Evolutionary conservation across 1,284 basidiomycete genomes (phyloP).

Genomic region (Ganoderma sinense): DNA sequence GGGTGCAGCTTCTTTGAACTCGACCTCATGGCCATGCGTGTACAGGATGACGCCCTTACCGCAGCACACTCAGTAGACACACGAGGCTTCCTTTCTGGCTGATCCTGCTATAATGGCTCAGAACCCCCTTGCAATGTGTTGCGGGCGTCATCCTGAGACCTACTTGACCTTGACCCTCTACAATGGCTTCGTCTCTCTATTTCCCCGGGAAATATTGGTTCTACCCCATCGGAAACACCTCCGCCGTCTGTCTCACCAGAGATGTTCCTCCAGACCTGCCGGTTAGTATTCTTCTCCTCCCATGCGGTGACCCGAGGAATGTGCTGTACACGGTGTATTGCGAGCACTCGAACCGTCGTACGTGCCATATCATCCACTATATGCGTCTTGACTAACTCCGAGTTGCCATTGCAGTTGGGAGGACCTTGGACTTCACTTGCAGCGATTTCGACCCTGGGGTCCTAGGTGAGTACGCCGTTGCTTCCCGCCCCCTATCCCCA

Average conservation of each 20-base stretch:
- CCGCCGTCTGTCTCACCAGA: constrained; percentile 57
- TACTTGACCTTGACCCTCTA: background rate
- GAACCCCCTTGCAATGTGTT: background rate
- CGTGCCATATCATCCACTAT: constrained; percentile 5
- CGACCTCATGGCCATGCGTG: background rate
- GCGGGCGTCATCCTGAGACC: background rate
- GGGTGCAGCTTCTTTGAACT: too few species aligned
- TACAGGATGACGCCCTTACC: background rate
- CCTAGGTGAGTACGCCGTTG: constrained; percentile 51
- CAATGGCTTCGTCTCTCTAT: constrained; percentile 24
- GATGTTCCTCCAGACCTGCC: constrained; percentile 53
- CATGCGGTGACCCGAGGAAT: constrained; percentile 64
- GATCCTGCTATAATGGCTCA: background rate
- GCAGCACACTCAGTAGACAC: background rate
- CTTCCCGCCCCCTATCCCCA: background rate
- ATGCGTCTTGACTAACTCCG: constrained; percentile 2
- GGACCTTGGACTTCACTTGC: constrained; percentile 64
- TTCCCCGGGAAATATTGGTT: constrained; percentile 57
- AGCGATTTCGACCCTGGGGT: constrained; percentile 64
- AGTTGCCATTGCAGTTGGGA: constrained; percentile 36
- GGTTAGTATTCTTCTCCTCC: constrained; percentile 58
- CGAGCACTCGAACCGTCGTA: constrained; percentile 20
- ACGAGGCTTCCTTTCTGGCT: background rate
- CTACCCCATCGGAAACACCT: constrained; percentile 65
- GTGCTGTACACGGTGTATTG: constrained; percentile 57